phyloP scores from a whole-genome alignment of 345 rosid genomes.

The Acer negundo region DNA sequence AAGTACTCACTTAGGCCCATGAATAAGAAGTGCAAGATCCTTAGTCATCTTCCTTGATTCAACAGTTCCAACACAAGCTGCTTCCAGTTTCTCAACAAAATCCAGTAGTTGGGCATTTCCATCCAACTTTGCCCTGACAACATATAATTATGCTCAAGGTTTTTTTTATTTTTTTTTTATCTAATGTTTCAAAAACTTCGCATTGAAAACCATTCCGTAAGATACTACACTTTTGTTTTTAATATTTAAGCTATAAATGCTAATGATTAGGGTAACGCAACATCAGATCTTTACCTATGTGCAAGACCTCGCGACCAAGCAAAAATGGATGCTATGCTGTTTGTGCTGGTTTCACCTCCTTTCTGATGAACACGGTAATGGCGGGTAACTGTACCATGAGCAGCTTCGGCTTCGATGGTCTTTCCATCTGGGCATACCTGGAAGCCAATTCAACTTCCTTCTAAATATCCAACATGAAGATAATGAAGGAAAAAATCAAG shows the following conservation, averaged over 20 bases:
- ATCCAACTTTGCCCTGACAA: slow-evolving; percentile 79
- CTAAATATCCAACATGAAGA: neutral
- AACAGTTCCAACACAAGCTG: slow-evolving; percentile 65
- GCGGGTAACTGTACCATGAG: slow-evolving; percentile 87
- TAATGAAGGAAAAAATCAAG: neutral
- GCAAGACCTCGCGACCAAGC: slow-evolving; percentile 90
- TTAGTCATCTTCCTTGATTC: slow-evolving; percentile 86
- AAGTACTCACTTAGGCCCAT: slow-evolving; percentile 56
- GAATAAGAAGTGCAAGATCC: slow-evolving; percentile 70
- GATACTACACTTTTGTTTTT: neutral
- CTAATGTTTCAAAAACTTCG: slow-evolving; percentile 6
- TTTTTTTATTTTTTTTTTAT: neutral
- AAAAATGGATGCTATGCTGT: slow-evolving; percentile 87
- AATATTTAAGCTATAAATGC: neutral
- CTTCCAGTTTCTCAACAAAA: slow-evolving; percentile 74
- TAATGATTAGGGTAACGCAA: neutral
- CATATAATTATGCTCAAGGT: slow-evolving; percentile 5
- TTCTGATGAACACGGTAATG: slow-evolving; percentile 84
- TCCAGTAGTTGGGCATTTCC: slow-evolving; percentile 56
- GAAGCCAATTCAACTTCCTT: slow-evolving; percentile 18
- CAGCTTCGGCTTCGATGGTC: slow-evolving; percentile 89
- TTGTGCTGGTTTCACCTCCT: slow-evolving; percentile 90
- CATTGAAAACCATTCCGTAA: neutral
- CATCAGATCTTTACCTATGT: slow-evolving; percentile 48
- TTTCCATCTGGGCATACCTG: slow-evolving; percentile 96